phyloP scores from a whole-genome alignment of 257 asterid genomes.

The Solanum tacnaense region DNA sequence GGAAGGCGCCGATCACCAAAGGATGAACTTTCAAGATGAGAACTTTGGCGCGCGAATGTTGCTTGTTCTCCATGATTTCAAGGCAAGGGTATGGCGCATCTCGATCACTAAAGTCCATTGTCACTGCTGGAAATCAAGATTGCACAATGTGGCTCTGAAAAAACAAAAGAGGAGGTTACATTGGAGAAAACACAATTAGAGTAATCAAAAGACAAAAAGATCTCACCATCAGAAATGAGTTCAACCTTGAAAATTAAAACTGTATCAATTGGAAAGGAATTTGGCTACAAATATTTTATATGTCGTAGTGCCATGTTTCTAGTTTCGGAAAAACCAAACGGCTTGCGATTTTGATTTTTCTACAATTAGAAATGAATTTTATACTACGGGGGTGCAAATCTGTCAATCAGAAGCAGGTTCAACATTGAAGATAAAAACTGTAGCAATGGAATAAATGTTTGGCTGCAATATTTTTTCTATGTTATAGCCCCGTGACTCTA shows the following conservation, averaged over 20 bases:
- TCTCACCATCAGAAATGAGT: neutral
- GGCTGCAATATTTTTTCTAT: too few species aligned
- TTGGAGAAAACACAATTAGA: neutral
- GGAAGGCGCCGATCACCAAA: neutral
- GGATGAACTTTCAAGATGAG: neutral
- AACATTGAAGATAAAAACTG: too few species aligned
- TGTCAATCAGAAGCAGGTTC: too few species aligned
- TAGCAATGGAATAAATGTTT: too few species aligned
- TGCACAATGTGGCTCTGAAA: neutral
- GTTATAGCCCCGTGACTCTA: too few species aligned
- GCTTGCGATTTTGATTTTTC: neutral
- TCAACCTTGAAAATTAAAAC: too few species aligned
- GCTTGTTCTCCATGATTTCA: neutral
- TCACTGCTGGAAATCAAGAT: neutral
- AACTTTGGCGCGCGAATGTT: neutral
- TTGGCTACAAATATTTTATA: too few species aligned
- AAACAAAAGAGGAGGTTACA: neutral
- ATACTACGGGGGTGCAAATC: too few species aligned
- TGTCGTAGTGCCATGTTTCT: neutral
- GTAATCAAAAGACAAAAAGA: neutral
- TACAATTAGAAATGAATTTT: too few species aligned
- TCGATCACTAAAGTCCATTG: neutral
- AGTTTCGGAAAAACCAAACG: neutral
- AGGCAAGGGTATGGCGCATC: neutral
- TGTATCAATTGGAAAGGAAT: too few species aligned